Evolutionary conservation across 371 early-diverging fungal species (phyloP).

Genomic region (Mucor irregularis): DNA sequence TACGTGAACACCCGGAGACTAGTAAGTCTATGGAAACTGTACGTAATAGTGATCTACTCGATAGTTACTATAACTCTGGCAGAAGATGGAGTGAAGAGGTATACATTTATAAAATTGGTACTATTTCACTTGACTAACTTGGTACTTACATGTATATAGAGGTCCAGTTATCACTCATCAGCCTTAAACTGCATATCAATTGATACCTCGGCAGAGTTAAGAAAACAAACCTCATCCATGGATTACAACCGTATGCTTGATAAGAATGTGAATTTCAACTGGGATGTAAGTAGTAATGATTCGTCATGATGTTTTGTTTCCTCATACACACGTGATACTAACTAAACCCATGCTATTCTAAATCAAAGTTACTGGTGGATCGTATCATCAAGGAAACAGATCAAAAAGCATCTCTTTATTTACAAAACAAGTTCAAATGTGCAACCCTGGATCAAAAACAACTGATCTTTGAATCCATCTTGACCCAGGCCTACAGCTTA

Average conservation of each 20-base stretch:
- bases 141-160: too few relatives aligned
- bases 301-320: not conserved
- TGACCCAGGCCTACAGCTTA: constrained; percentile 55
- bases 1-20: not conserved
- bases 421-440: constrained; percentile 73
- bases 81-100: constrained; percentile 3
- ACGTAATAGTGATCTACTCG: not conserved
- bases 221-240: too few relatives aligned
- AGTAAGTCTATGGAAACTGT: not conserved
- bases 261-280: constrained; percentile 30
- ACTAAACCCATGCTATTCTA: too few relatives aligned
- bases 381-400: constrained; percentile 73
- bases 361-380: constrained; percentile 50
- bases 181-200: too few relatives aligned
- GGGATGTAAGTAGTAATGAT: constrained; percentile 27
- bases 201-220: too few relatives aligned
- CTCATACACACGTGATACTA: not conserved
- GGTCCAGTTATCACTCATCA: too few relatives aligned
- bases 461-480: constrained; percentile 62
- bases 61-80: not conserved
- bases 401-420: constrained; percentile 74
- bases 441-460: constrained; percentile 55
- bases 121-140: too few relatives aligned
- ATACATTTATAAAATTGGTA: too few relatives aligned
- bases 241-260: constrained; percentile 28